Conservation (phyloP, 805 yeast genomes). For the Komagataella pseudopastoris region DNA sequence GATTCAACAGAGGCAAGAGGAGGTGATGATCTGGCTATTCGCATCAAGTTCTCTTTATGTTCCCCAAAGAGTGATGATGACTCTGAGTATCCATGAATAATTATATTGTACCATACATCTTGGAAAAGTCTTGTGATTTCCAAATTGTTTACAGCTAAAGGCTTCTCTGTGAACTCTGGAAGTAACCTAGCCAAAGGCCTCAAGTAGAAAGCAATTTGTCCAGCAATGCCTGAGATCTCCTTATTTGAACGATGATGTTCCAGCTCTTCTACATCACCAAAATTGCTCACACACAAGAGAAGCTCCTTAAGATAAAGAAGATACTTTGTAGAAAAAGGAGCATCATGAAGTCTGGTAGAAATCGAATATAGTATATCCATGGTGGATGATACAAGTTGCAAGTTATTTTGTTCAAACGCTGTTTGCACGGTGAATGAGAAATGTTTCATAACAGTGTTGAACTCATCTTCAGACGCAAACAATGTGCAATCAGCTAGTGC, state of each 20-base stretch:
- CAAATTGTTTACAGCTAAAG: conserved; percentile 31
- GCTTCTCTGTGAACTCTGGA: conserved; percentile 39
- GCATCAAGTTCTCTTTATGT: conserved; percentile 35
- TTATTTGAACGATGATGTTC: conserved; percentile 73
- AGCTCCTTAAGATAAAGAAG: conserved; percentile 50
- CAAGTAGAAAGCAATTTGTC: conserved; percentile 47
- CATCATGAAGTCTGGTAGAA: conserved; percentile 19
- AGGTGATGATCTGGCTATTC: conserved; percentile 79
- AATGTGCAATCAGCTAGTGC: conserved; percentile 56
- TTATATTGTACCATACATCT: conserved; percentile 90
- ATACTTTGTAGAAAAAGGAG: conserved; percentile 30
- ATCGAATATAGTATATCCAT: conserved; percentile 35
- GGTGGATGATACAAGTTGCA: conserved; percentile 23
- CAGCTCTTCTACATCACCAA: conserved; percentile 52
- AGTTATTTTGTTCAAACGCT: conserved; percentile 29
- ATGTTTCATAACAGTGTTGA: conserved; percentile 44
- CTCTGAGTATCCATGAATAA: conserved; percentile 75
- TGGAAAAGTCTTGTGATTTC: conserved; percentile 49
- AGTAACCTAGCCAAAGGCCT: conserved; percentile 65
- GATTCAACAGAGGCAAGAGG: conserved; percentile 75
- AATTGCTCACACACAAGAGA: conserved; percentile 50
- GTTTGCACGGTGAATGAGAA: conserved; percentile 34
- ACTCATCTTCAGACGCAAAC: conserved; percentile 50
- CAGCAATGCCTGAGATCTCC: conserved; percentile 60
- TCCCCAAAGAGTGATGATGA: conserved; percentile 38